Percentiles rank a stretch among this genome's conserved stretches.
These are phyloP conservation scores for Westerdykella ornata DNA, from an alignment of 2,329 filamentous ascomycete species.

Conservation along the genomic window DNA sequence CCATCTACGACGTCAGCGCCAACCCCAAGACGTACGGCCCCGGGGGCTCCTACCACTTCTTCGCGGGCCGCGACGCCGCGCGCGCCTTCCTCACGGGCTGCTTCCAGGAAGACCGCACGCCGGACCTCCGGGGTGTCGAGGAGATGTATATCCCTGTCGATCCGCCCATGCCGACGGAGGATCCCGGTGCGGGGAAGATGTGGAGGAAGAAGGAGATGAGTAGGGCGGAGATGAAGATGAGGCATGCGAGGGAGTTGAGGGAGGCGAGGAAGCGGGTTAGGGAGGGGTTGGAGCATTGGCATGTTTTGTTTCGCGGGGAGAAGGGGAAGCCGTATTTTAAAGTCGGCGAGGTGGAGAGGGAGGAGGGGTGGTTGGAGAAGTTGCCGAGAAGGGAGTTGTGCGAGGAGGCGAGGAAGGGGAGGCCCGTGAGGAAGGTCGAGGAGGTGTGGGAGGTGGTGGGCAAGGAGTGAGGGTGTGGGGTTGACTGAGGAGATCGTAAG, in stretches of 20 bases:
- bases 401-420: constrained; percentile 58
- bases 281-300: constrained; percentile 71
- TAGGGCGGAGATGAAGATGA: constrained; percentile 40
- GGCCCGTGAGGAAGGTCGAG: constrained; percentile 48
- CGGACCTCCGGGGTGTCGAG: constrained; percentile 82
- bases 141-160: constrained; percentile 66
- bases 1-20: constrained; percentile 74
- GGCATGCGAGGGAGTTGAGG: constrained; percentile 57
- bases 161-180: constrained; percentile 11
- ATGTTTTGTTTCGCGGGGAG: constrained; percentile 62
- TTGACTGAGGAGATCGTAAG: no score
- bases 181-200: constrained; percentile 26
- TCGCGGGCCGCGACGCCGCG: constrained; percentile 78
- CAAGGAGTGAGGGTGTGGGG: no score
- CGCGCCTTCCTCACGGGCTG: constrained; percentile 90
- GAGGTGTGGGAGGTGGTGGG: constrained; percentile 2
- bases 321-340: constrained; percentile 73
- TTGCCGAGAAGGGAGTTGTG: constrained; percentile 60
- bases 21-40: constrained; percentile 52
- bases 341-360: constrained; percentile 65
- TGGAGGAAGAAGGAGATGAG: constrained; percentile 8
- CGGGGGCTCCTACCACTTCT: constrained; percentile 78
- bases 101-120: constrained; percentile 75
- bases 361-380: constrained; percentile 55
- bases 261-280: constrained; percentile 59